Base-by-base conservation (phyloP, 1,139 yeast genomes). In the Zygoascus hellenicus region DNA sequence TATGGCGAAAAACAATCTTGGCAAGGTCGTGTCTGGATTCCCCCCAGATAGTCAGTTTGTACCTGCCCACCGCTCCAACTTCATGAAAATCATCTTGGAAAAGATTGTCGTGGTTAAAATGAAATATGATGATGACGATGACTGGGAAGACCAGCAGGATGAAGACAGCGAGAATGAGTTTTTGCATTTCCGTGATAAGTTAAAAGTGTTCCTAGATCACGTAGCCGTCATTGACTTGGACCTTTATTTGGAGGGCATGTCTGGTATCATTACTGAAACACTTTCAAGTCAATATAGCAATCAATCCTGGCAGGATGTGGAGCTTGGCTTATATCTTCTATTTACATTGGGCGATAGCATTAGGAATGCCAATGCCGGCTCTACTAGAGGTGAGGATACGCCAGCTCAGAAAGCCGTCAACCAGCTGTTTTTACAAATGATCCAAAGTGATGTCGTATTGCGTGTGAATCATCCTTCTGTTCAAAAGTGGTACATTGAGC, bases 271-370 rank as follows among this genome's bases (percentile, higher is more conserved):
- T 41, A 76, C 79, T 53, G 76, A 76, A 51, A 77, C 83, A 31
- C 61, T 84, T 54, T 51, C 61, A 51, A 49, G 59, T 41, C 50
- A 55, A 11, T 43, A 55, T 16, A 51, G 56, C 5, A 56, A 55
- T 7, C 54, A 47, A 47, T 51, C 49, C 54, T 90, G 97, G 97
- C 78, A 87, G 58, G 79, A 77, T 35, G 72, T 87, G 30, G 99
- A 94, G 66, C 73, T 94, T 54, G 97, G 97, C 1, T 69, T 94
- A 44, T 89, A 73, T 61, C 94, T 90, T 64, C 73, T 92, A 58
- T 77, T 80, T 50, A 83, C 81, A 54, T 81, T 83, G 55, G 83
- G 90, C 48, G 98, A 90, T 53, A 78, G 86, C 49, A 72, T 90
- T 51, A 79, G 87, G 63, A 85, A 80, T 58, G 86, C 85, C 55